Evolutionary conservation across 345 rosid species (phyloP), one percentile per base, ranked within the genome.

Genomic region (Excoecaria agallocha): DNA sequence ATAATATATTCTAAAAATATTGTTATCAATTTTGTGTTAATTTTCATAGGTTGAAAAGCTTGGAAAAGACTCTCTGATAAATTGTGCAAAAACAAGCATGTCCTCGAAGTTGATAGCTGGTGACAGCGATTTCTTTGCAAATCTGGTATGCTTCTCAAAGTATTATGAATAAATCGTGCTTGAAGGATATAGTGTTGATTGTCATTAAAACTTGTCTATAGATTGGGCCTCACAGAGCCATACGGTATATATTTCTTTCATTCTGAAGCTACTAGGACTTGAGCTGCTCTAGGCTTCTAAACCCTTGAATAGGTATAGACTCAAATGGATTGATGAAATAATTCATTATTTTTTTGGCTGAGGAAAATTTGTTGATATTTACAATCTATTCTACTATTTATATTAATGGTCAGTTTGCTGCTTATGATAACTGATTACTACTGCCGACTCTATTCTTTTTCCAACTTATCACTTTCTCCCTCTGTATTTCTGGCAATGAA

Each of bases 81-180:
- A 93, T 80, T 93, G 94, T 82, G 99, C 98, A 54, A 96, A 96
- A 82, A 96, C 98, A 65, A 93, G 97, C 85, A 93, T 96, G 96
- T 95, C 99, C 69, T 96, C 99, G 3, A 96, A 93, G 86, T 81
- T 96, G 85, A 91, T 96, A 83, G 90, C 90, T 66, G 87, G 83
- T 74, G 97, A 96, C 84, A 90, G 96, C 61, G 93, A 95, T 87
- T 88, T 91, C 84, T 96, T 93, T 66, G 97, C 99, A 10, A 88
- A 91, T 86, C 55, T 93, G 98, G 99, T 93, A 88, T 61, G 80
- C 51, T 43, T 65, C 30, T 2, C 25, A 3, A 22, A 37, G 41
- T 30, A 61, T 2, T 58, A 8, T 19, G 30, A 30, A 5, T 7
- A n/a, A 48, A 37, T 48, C 48, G 17, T 38, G 41, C 20, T n/a